Base-by-base conservation (phyloP, 305 asterid genomes). In the Rubia peregrina region DNA sequence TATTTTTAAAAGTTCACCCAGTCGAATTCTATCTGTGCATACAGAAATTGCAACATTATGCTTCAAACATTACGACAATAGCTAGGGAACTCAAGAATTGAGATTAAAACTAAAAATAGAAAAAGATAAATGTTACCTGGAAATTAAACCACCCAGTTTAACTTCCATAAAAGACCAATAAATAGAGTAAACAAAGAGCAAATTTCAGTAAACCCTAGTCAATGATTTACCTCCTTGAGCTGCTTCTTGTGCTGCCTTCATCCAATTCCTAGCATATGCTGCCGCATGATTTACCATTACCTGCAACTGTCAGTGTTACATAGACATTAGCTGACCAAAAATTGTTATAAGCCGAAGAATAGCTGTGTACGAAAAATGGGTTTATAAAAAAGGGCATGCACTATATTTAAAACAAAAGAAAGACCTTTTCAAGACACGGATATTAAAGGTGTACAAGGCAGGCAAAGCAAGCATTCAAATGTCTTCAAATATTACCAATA, bases 1-100 rank as follows among this genome's bases (percentile, higher is more conserved):
- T 7, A 97, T 95, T 80, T 84, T 94, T 65, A 77, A 86, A 41
- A 94, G 90, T 81, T 91, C 96, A 0, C 92, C 90, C 71, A 90
- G 90, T 81, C 92, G 81, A 82, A 74, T 36, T 73, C 92, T 84
- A 81, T 91, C 99, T 94, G 73, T 40, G 89, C 57, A 82, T 62
- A 69, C 9, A 61, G 42, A 79, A 9, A 60, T 70, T 12, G 24
- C 59, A 17, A 51, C 59, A 51, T 51, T 51, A 48, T 48, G n/a
- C 19, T 14, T 48, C 55, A 14, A 48, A 48, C 66, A 0, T 24
- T n/a, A n/a, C n/a, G n/a, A 16, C 71, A 64, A 19, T 16, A 57
- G 67, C 49, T 22, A 61, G 26, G 26, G 14, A 57, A 42, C 22
- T 7, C 12, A 65, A 57, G 48, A 22, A 0, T 66, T 61, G 26